Evolutionary conservation across 139 green algal species (phyloP), one percentile per base, ranked within the genome.

Genomic region (Desmodesmus armatus): DNA sequence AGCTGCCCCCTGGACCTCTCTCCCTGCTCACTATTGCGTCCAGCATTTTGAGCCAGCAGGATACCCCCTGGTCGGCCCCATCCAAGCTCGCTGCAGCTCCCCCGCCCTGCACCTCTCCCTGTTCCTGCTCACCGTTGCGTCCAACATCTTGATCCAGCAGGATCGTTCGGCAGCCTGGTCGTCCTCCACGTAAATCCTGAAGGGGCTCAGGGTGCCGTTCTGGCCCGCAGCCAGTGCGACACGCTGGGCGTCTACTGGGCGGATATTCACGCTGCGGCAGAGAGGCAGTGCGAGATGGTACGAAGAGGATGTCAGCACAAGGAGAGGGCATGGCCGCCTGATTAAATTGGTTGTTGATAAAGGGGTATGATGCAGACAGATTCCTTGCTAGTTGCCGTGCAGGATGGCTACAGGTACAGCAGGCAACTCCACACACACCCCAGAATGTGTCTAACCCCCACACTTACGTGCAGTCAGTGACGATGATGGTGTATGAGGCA

Each of bases 401-500:
- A n/a, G n/a, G n/a, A n/a, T n/a, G n/a, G n/a, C n/a, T n/a, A n/a
- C n/a, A n/a, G n/a, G 47, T 13, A 55, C 47, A 55, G 47, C 47
- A 55, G 47, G 47, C 47, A 7, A 55, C 7, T 55, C 9, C 47
- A 55, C 13, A 13, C 47, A 55, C 9, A 21, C 9, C 47, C 9
- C 47, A 55, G 7, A 55, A 55, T 55, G 9, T 55, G 47, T 55
- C 47, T 55, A 7, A 55, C 25, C 23, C 40, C 44, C 3, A 62
- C 7, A 2, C 76, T 31, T 19, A 82, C 76, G 55, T 86, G 88
- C 93, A 96, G 78, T 94, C 92, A 37, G 17, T 60, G 5, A 96
- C 88, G 0, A 81, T 87, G 7, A 96, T 63, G 0, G 83, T 94
- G 88, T 92, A 98, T 71, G 82, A 39, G 11, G 76, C 53, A 11